These are phyloP conservation scores for Aristolochia californica DNA, from an alignment of 164 flowering plant species.

Conservation along the genomic window DNA sequence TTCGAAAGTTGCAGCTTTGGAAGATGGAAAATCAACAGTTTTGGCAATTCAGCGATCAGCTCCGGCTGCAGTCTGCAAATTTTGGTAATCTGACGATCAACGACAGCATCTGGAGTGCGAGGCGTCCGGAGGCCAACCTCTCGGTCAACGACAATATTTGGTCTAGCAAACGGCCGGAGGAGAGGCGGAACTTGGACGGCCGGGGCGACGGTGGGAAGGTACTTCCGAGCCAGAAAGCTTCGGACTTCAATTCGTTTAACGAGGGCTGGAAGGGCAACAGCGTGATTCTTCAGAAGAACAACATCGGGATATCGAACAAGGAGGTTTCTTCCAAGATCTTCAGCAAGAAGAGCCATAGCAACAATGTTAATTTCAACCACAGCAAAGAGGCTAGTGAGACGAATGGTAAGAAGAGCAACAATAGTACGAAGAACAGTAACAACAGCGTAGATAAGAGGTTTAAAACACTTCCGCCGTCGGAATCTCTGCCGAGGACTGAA, in stretches of 20 bases:
- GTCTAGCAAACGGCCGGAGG: slow-evolving; percentile 38
- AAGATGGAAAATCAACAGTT: slow-evolving; percentile 67
- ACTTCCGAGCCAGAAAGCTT: slow-evolving; percentile 10
- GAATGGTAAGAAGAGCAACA: slow-evolving; percentile 13
- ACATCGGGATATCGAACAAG: slow-evolving; percentile 19
- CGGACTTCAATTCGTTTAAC: slow-evolving; percentile 27
- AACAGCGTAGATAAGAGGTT: slow-evolving; percentile 64
- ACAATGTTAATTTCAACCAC: slow-evolving; percentile 6
- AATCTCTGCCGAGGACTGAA: slow-evolving; percentile 75
- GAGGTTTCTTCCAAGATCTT: slow-evolving; percentile 19
- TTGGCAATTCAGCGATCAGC: slow-evolving; percentile 86
- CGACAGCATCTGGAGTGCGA: slow-evolving; percentile 66
- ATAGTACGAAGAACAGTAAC: slow-evolving; percentile 12
- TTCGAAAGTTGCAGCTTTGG: background rate
- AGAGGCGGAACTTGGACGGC: slow-evolving; percentile 60
- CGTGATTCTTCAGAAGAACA: background rate
- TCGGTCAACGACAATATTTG: slow-evolving; percentile 74
- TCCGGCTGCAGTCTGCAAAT: slow-evolving; percentile 41
- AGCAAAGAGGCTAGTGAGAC: background rate
- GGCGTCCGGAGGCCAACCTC: slow-evolving; percentile 24
- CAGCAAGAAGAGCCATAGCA: slow-evolving; percentile 6
- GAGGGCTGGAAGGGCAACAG: slow-evolving; percentile 35
- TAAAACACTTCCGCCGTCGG: slow-evolving; percentile 86
- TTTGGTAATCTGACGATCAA: slow-evolving; percentile 54
- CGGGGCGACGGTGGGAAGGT: slow-evolving; percentile 37